Conservation (phyloP, 1,139 yeast genomes). For the Hyphopichia wangnamkhiaoensis region DNA sequence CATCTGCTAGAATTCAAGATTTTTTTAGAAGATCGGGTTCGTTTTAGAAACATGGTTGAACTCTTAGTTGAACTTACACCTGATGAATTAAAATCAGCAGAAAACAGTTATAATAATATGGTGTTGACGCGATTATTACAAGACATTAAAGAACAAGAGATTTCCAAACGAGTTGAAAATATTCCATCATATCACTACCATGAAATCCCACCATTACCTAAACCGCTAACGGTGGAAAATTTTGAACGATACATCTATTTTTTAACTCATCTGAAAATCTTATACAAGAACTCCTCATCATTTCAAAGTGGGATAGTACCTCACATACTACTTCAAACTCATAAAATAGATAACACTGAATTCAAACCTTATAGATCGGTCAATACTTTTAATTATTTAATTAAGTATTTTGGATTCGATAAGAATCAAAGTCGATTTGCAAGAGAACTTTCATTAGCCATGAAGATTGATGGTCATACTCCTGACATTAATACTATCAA, state of each 20-base stretch:
- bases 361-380: conserved; percentile 34
- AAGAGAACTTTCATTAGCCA: conserved; percentile 39
- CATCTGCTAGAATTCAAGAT: conserved; percentile 22
- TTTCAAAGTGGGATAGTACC: conserved; percentile 39
- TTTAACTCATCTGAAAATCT: conserved; percentile 35
- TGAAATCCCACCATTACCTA: conserved; percentile 39
- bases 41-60: conserved; percentile 35
- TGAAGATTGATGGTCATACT: conserved; percentile 45
- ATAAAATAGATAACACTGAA: conserved; percentile 31
- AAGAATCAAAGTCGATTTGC: conserved; percentile 48
- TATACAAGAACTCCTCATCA: conserved; percentile 39
- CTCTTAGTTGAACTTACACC: conserved; percentile 38
- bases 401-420: conserved; percentile 43
- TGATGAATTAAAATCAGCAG: conserved; percentile 18
- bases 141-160: conserved; percentile 13
- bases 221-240: conserved; percentile 24
- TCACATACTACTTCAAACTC: conserved; percentile 42
- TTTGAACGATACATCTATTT: conserved; percentile 40
- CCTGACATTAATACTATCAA: conserved; percentile 46
- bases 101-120: conserved; percentile 7
- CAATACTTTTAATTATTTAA: conserved; percentile 42
- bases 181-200: conserved; percentile 25
- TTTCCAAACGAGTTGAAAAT: conserved; percentile 6
- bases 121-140: conserved; percentile 13
- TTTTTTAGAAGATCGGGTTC: conserved; percentile 28